Percentiles rank a stretch among this genome's conserved stretches.
These are phyloP conservation scores for Zymoseptoria pseudotritici DNA, from an alignment of 2,329 filamentous ascomycete genomes.

Conservation along the genomic window DNA sequence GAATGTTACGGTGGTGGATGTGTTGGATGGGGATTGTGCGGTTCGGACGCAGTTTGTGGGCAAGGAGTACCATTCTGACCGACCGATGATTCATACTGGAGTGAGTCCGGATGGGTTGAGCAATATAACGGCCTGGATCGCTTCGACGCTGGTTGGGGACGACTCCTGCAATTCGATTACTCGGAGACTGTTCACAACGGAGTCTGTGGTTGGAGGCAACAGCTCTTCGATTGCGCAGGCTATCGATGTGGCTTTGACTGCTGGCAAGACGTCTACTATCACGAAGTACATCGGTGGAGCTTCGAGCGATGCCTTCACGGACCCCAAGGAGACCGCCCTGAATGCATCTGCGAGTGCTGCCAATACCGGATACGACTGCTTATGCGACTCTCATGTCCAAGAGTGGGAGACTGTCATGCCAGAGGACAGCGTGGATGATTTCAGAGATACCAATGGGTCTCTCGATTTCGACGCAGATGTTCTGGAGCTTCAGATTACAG, in stretches of 20 bases:
- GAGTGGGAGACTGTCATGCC: constrained; percentile 59
- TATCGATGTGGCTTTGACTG: constrained; percentile 46
- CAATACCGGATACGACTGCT: constrained; percentile 47
- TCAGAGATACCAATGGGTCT: constrained; percentile 48
- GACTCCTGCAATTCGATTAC: constrained; percentile 33
- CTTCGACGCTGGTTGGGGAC: constrained; percentile 43
- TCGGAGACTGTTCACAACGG: constrained; percentile 38
- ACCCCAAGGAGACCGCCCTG: constrained; percentile 50
- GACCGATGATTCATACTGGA: constrained; percentile 53
- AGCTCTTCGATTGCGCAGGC: constrained; percentile 59
- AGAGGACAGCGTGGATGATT: constrained; percentile 56
- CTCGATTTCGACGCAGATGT: constrained; percentile 52
- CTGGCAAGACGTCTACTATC: constrained; percentile 48
- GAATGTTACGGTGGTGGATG: constrained; percentile 55
- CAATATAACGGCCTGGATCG: constrained; percentile 56
- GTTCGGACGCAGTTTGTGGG: constrained; percentile 53
- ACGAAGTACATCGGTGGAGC: constrained; percentile 63
- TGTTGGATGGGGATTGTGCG: constrained; percentile 62
- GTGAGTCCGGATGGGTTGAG: constrained; percentile 56
- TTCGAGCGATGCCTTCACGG: constrained; percentile 58
- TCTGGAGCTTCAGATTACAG: constrained; percentile 48
- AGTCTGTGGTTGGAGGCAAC: constrained; percentile 48
- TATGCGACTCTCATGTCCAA: constrained; percentile 49
- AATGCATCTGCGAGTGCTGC: constrained; percentile 47
- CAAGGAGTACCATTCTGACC: constrained; percentile 48